These are phyloP conservation scores for Cyclospora cayetanensis DNA, from an alignment of 169 alveolate species.

Conservation along the genomic window DNA sequence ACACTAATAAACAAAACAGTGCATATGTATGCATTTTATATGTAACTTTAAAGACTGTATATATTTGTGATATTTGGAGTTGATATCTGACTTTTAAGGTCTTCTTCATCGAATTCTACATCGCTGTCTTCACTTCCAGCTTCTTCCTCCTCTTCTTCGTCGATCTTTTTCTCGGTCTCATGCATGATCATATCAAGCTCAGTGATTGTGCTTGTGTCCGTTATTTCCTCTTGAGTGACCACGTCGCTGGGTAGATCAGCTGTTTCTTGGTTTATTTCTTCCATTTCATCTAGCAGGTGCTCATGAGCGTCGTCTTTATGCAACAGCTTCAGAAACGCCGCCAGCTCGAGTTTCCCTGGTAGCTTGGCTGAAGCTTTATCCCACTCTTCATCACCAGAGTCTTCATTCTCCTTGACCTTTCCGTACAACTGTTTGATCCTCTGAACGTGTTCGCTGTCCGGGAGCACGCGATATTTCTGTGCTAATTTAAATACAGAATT, in stretches of 20 bases:
- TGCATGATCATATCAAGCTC: slow-evolving; percentile 33
- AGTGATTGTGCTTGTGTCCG: not conserved
- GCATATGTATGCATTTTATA: not conserved
- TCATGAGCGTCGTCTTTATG: slow-evolving; percentile 58
- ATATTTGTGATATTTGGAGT: not conserved
- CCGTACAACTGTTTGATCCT: slow-evolving; percentile 76
- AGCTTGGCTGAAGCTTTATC: slow-evolving; percentile 69
- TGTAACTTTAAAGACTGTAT: not conserved
- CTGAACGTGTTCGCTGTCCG: slow-evolving; percentile 74
- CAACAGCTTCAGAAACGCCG: not conserved
- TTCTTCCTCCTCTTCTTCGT: not conserved
- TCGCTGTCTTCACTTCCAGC: slow-evolving; percentile 35
- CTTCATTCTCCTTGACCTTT: slow-evolving; percentile 76
- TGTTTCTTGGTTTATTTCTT: slow-evolving; percentile 60
- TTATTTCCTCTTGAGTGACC: not conserved
- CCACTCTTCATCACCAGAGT: slow-evolving; percentile 81
- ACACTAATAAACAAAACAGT: not conserved
- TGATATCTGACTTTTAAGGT: not conserved
- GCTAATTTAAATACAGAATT: slow-evolving; percentile 78
- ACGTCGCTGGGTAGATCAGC: not conserved
- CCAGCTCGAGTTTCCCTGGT: slow-evolving; percentile 12
- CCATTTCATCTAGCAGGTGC: slow-evolving; percentile 39
- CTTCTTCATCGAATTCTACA: slow-evolving; percentile 41
- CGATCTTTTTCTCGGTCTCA: not conserved
- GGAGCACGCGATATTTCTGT: slow-evolving; percentile 75